Evolutionary conservation across 2,329 filamentous ascomycete species (phyloP).

Genomic region (Bisporella sp.): DNA sequence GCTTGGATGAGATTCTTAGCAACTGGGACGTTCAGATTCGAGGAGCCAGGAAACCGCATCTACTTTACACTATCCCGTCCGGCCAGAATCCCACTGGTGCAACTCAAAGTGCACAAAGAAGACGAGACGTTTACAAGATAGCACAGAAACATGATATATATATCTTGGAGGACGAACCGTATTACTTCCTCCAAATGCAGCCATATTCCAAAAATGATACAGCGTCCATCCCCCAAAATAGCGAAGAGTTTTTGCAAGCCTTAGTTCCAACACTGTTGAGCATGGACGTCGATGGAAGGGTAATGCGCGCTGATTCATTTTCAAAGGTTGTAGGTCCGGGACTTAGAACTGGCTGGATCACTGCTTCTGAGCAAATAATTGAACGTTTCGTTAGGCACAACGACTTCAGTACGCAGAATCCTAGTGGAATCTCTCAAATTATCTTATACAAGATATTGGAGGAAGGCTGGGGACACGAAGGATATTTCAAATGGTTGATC

Average conservation of each 20-base stretch:
- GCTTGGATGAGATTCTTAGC: constrained; percentile 54
- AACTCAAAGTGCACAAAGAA: constrained; percentile 52
- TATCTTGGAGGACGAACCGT: constrained; percentile 69
- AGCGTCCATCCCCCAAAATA: constrained; percentile 41
- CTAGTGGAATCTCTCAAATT: constrained; percentile 77
- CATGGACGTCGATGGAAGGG: constrained; percentile 79
- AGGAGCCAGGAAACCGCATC: constrained; percentile 55
- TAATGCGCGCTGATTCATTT: constrained; percentile 87
- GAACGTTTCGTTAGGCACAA: constrained; percentile 63
- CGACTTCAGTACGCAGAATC: constrained; percentile 79
- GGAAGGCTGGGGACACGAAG: constrained; percentile 87
- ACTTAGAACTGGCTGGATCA: constrained; percentile 80
- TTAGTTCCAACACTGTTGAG: constrained; percentile 71
- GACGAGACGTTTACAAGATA: constrained; percentile 56
- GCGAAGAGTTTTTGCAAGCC: constrained; percentile 66
- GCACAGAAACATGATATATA: constrained; percentile 65
- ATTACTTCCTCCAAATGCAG: constrained; percentile 53
- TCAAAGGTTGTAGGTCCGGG: constrained; percentile 87
- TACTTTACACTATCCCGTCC: constrained; percentile 66
- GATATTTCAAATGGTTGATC: constrained; percentile 86
- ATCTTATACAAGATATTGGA: constrained; percentile 85
- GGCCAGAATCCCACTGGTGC: constrained; percentile 73
- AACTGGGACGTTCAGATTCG: constrained; percentile 55
- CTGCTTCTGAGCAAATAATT: constrained; percentile 75
- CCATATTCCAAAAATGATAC: too few relatives aligned